Base-by-base conservation (phyloP, 208 protist genomes). In the Acanthamoeba comandoni region DNA sequence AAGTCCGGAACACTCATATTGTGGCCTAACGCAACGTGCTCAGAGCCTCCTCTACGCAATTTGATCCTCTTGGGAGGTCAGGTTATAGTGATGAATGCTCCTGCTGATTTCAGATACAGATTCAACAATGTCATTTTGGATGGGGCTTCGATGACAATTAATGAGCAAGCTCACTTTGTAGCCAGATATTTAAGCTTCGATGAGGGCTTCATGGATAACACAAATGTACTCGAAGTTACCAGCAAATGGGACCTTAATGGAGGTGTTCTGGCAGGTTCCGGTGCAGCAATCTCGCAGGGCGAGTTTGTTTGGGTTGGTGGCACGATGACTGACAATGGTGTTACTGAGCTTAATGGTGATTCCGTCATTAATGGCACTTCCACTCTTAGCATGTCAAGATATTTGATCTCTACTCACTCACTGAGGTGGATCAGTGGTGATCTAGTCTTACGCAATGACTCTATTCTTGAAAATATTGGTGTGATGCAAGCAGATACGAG, bases 61-160 rank as follows among this genome's bases (percentile, higher is more conserved):
- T 43, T 87, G 43, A 35, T 69, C 55, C 51, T 87, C 13, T 60
- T 87, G n/a, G 77, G 77, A 31, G 77, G 77, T 48, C 31, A 31
- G 26, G 57, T 67, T 60, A 87, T 87, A 53, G 29, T 87, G 9
- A 65, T 55, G 77, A 60, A 67, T 19, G 77, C 77, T 7, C 55
- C 77, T 31, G 55, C 77, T n/a, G 26, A 67, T 60, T 87, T 87
- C n/a, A 60, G 62, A 53, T 87, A 87, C 77, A 53, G 55, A 12
- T 87, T 87, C 77, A 87, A 69, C 77, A 70, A 53, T 29, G 52
- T 87, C 22, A 43, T 87, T 22, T 70, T 31, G 35, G 69, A 87
- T 60, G 69, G 55, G 35, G 77, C 39, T 43, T 69, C 77, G 26
- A n/a, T 87, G 17, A n/a, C 52, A 11, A 35, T 87, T n/a, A 70